A percentile compares a stretch with the other conserved stretches of the same genome.
phyloP scores from a whole-genome alignment of 176 grass and related monocot species.

The Poa pratensis region DNA sequence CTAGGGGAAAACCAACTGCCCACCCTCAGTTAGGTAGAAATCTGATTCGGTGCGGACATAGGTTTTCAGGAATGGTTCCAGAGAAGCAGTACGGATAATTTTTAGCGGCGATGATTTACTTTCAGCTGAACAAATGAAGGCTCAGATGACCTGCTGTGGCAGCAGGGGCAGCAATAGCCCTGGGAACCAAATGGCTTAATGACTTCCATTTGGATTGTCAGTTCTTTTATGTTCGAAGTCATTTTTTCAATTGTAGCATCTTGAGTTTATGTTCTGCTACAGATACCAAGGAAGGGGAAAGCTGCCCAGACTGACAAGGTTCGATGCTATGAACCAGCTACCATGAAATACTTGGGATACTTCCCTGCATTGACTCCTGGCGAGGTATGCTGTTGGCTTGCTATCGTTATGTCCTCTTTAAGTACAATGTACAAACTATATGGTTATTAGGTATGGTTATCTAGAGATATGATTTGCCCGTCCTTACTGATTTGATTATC shows the following conservation, averaged over 20 bases:
- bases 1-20: background rate
- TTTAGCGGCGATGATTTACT: background rate
- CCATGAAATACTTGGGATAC: conserved; percentile 93
- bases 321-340: conserved; percentile 93
- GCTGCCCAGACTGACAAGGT: conserved; percentile 70
- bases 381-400: conserved; percentile 55
- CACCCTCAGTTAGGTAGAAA: background rate
- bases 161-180: background rate
- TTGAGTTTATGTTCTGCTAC: conserved; percentile 34
- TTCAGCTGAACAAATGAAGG: background rate
- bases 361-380: conserved; percentile 81
- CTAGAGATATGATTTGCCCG: background rate
- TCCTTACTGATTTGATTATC: background rate
- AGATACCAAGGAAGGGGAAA: conserved; percentile 91
- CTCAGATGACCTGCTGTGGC: background rate
- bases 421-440: background rate
- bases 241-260: conserved; percentile 2
- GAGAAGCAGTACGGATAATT: conserved; percentile 1
- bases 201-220: background rate
- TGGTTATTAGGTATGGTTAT: background rate
- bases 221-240: background rate
- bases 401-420: background rate
- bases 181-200: background rate
- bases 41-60: conserved; percentile 16
- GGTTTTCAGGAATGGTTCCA: conserved; percentile 4